These are phyloP conservation scores for Acer negundo DNA, from an alignment of 345 rosid genomes.

Conservation along the genomic window DNA sequence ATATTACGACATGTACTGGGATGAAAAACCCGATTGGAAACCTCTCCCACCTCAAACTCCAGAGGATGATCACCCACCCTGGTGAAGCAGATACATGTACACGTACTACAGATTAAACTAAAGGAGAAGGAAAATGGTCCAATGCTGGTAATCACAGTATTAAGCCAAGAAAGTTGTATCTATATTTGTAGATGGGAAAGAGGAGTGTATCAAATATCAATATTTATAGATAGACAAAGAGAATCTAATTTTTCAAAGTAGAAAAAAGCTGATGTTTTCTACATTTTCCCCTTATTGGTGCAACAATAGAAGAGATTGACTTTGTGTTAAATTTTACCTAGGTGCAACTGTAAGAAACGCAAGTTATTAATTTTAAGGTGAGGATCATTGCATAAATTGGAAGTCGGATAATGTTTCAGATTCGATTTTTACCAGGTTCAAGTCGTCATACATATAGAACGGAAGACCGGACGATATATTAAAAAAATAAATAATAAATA, in stretches of 20 bases:
- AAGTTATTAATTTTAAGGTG: not conserved
- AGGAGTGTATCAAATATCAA: constrained; percentile 6
- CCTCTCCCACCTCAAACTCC: constrained; percentile 75
- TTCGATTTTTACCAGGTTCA: no score
- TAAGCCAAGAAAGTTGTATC: constrained; percentile 4
- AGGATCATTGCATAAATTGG: not conserved
- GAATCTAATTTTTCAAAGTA: not conserved
- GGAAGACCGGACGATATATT: no score
- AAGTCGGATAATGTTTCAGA: no score
- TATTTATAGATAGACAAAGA: not conserved
- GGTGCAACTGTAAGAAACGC: no score
- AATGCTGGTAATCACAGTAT: not conserved
- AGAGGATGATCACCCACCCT: constrained; percentile 78
- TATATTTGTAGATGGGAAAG: constrained; percentile 5
- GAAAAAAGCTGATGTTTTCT: constrained; percentile 2
- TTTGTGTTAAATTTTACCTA: no score
- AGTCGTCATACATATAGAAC: no score
- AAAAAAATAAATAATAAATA: no score
- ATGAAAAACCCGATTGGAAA: constrained; percentile 93
- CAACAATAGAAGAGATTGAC: not conserved
- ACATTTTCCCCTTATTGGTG: not conserved
- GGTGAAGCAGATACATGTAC: constrained; percentile 23
- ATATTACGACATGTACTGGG: constrained; percentile 97
- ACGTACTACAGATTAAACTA: not conserved
- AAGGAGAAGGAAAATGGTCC: not conserved